These are phyloP conservation scores for Cladorrhinum samala DNA, from an alignment of 495 filamentous ascomycete genomes.

Conservation along the genomic window DNA sequence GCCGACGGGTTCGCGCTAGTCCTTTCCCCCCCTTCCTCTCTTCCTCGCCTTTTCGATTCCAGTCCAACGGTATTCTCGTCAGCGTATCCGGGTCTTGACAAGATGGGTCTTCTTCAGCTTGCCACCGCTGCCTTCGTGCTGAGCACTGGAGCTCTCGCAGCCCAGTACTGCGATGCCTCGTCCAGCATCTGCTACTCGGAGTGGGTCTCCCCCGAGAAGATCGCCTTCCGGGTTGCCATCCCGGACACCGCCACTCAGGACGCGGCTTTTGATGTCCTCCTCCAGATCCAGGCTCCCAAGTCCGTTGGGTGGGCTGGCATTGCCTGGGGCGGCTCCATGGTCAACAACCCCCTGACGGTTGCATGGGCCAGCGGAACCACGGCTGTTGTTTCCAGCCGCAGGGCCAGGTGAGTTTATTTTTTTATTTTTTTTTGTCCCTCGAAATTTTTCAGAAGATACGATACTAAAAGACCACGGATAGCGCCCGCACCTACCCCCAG, in stretches of 20 bases:
- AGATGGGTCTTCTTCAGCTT: slow-evolving; percentile 30
- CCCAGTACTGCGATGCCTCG: slow-evolving; percentile 28
- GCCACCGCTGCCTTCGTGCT: slow-evolving; percentile 20
- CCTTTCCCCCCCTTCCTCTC: not conserved
- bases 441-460: not conserved
- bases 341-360: slow-evolving; percentile 36
- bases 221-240: slow-evolving; percentile 35
- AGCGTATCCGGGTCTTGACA: not conserved
- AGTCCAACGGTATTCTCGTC: no score
- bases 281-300: slow-evolving; percentile 34
- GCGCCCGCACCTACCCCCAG: slow-evolving; percentile 23
- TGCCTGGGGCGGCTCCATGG: slow-evolving; percentile 36
- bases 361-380: slow-evolving; percentile 29
- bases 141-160: slow-evolving; percentile 8
- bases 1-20: not conserved
- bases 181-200: slow-evolving; percentile 34
- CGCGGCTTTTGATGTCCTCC: slow-evolving; percentile 28
- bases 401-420: slow-evolving; percentile 14
- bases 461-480: slow-evolving; percentile 5
- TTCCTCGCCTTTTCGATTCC: not conserved
- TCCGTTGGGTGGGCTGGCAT: slow-evolving; percentile 34
- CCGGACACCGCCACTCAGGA: slow-evolving; percentile 28
- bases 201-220: slow-evolving; percentile 24
- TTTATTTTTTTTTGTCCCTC: not conserved
- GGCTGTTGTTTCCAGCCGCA: slow-evolving; percentile 26